Evolutionary conservation across 208 protist species (phyloP).

Genomic region (Naegleria fowleri): DNA sequence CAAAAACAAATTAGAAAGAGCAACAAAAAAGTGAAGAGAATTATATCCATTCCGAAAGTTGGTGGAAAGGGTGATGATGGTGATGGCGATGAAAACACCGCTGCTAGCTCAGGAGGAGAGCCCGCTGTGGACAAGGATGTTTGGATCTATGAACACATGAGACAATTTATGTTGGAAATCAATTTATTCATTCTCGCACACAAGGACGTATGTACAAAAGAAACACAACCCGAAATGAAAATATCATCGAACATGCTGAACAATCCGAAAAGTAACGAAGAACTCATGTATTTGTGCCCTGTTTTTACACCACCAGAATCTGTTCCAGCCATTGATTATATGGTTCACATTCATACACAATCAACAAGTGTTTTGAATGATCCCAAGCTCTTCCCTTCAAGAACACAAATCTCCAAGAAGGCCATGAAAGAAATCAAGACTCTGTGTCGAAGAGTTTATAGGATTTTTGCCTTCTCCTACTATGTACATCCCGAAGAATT

Average conservation of each 20-base stretch:
- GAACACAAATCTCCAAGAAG: not conserved
- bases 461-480: slow-evolving; percentile 21
- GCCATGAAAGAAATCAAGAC: slow-evolving; percentile 20
- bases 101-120: not conserved
- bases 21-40: not conserved
- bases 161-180: slow-evolving; percentile 10
- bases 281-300: slow-evolving; percentile 2
- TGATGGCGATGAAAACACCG: not conserved
- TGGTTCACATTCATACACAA: not conserved
- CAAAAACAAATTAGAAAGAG: not conserved
- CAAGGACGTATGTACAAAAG: slow-evolving; percentile 10
- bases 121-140: not conserved
- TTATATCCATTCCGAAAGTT: not conserved
- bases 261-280: not conserved
- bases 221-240: slow-evolving; percentile 18
- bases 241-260: not conserved
- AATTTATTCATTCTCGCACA: not conserved
- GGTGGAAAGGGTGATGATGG: not conserved
- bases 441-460: not conserved
- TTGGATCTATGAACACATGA: slow-evolving; percentile 29
- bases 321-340: slow-evolving; percentile 23
- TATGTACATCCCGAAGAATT: slow-evolving; percentile 12
- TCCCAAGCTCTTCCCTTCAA: not conserved
- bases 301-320: slow-evolving; percentile 3
- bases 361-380: not conserved